Conservation (phyloP, 2,329 filamentous ascomycete species). For the Trichoderma asperellum region DNA sequence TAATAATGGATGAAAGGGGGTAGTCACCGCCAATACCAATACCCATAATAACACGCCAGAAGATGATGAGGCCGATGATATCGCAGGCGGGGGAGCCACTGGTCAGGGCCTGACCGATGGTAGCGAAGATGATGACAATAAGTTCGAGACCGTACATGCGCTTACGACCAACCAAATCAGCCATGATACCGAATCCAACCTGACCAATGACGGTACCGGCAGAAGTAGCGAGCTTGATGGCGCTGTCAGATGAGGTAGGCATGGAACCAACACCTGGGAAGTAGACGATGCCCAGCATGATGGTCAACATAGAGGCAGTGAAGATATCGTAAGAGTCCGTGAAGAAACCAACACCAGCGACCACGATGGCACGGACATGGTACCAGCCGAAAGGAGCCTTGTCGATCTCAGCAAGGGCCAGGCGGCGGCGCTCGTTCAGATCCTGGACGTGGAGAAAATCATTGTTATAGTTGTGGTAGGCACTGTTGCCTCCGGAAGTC, state of each 20-base stretch:
- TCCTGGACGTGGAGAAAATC: conserved; percentile 68
- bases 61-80: conserved; percentile 70
- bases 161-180: conserved; percentile 78
- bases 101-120: conserved; percentile 70
- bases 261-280: conserved; percentile 63
- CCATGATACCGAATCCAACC: conserved; percentile 76
- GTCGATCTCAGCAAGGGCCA: conserved; percentile 81
- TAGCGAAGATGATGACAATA: conserved; percentile 79
- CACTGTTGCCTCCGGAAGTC: conserved; percentile 68
- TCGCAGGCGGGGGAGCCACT: conserved; percentile 66
- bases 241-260: conserved; percentile 70
- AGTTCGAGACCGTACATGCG: conserved; percentile 74
- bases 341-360: conserved; percentile 87
- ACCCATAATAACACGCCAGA: conserved; percentile 78
- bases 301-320: conserved; percentile 71
- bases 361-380: conserved; percentile 75
- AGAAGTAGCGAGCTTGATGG: conserved; percentile 84
- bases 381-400: conserved; percentile 84
- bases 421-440: conserved; percentile 76
- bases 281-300: conserved; percentile 80
- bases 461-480: conserved; percentile 79
- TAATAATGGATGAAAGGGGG: conserved; percentile 80
- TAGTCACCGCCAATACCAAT: conserved; percentile 63
- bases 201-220: conserved; percentile 84
- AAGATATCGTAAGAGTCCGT: conserved; percentile 87